Base-by-base conservation (phyloP, 2,329 filamentous ascomycete genomes). In the Aspergillus pseudoglaucus region DNA sequence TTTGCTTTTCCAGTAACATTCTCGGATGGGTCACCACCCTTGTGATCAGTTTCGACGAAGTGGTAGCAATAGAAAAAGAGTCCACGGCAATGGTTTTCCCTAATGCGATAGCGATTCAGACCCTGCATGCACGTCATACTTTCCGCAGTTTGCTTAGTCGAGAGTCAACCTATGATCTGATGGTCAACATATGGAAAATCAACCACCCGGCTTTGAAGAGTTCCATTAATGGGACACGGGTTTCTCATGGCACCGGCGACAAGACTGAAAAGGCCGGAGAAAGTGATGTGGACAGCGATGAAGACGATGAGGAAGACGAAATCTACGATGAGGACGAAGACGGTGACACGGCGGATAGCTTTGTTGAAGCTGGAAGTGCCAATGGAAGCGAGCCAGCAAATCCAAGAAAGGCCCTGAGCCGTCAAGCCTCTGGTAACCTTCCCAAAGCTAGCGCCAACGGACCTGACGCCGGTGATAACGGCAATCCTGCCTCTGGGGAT, bases 1-100 rank as follows among this genome's bases (percentile, higher is more conserved):
- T 98, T 42, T 98, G 93, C 74, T 98, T 98, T 70, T 96, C 90
- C 61, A 97, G 93, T 75, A 98, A 98, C 65, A 98, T 98, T 56
- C 81, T 98, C 42, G 93, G 93, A 46, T 98, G 93, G 93, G 87
- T 94, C 18, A 98, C 93, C 0, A 98, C 93, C 1, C 75, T 98
- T 38, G 91, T 98, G 45, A 95, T 98, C 74, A 94, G 90, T 67
- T 98, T 98, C 65, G 93, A 98, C 63, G 93, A 98, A 68, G 88
- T 98, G 49, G 88, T 97, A 17, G 90, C 91, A 1, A 87, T 98
- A 6, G 93, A 98, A 70, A 97, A 97, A 73, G 87, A 95, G 67
- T 96, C 84, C 64, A 98, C 93, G 0, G 93, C 93, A 0, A 78
- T 98, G 51, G 77, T 98, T 1, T 97, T 98, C 71, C 95, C 94